A percentile compares a stretch with the other conserved stretches of the same genome.
phyloP scores from a whole-genome alignment of 2,329 filamentous ascomycete species.

The Mollisiaceae sp. region DNA sequence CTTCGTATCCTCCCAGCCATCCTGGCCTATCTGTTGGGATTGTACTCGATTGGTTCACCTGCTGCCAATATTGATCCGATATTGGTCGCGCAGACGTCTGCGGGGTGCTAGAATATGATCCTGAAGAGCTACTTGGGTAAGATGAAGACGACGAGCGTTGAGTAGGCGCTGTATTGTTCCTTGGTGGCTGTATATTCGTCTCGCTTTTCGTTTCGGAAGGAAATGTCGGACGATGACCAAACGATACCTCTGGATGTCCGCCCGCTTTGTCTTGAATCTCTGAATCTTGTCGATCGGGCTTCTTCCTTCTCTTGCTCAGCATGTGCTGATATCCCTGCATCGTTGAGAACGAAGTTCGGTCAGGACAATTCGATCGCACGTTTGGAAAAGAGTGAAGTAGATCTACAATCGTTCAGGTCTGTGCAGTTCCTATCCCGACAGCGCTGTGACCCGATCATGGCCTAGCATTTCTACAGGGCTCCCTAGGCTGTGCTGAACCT shows the following conservation, averaged over 20 bases:
- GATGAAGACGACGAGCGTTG: not conserved
- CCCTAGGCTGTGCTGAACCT: not conserved
- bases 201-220: not conserved
- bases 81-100: not conserved
- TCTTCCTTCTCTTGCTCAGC: not conserved
- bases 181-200: not conserved
- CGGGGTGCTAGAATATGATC: not conserved
- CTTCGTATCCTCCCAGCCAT: too few species aligned
- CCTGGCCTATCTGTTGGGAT: too few species aligned
- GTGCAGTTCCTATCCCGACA: not conserved
- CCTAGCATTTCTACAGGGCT: not conserved
- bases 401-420: too few species aligned
- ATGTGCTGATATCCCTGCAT: not conserved
- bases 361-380: not conserved
- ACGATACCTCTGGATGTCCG: not conserved
- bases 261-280: not conserved
- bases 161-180: not conserved
- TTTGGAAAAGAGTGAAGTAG: not conserved
- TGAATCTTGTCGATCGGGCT: not conserved
- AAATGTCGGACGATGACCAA: not conserved
- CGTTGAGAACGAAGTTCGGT: not conserved
- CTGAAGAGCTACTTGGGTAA: not conserved
- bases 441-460: not conserved
- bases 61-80: not conserved
- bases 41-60: too few species aligned